These are phyloP conservation scores for Fragaria nilgerrensis DNA, from an alignment of 306 rosid genomes.

Conservation along the genomic window DNA sequence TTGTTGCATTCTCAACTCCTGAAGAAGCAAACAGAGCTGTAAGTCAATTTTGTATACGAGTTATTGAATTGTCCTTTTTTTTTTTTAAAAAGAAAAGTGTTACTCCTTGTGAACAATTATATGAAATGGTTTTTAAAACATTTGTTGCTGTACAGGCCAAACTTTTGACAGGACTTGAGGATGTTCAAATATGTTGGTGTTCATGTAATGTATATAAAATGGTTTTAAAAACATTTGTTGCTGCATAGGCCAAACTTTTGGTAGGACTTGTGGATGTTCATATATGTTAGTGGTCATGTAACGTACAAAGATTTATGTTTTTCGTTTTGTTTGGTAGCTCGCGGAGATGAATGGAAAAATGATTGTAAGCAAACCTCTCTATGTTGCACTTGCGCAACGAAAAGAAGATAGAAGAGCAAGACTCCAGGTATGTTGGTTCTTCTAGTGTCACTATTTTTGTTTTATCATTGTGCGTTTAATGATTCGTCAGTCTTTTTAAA, in stretches of 20 bases:
- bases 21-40: conserved; percentile 98
- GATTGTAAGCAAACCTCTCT: conserved; percentile 87
- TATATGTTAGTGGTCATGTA: not conserved
- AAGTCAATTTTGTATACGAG: conserved; percentile 33
- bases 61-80: not conserved
- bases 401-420: conserved; percentile 99
- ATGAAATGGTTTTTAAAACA: not conserved
- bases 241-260: not conserved
- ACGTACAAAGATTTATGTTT: not conserved
- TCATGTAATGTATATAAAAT: not conserved
- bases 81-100: not conserved
- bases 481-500: not conserved
- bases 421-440: conserved; percentile 61
- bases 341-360: conserved; percentile 93
- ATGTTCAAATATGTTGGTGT: not conserved
- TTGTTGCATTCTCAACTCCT: conserved; percentile 92
- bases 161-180: not conserved
- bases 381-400: conserved; percentile 94
- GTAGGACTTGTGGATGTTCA: not conserved
- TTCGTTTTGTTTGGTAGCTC: conserved; percentile 42
- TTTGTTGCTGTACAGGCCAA: not conserved
- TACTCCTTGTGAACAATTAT: not conserved
- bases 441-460: not conserved
- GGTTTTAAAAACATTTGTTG: not conserved
- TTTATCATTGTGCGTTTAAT: not conserved